A percentile compares a stretch with the other conserved stretches of the same genome.
Conservation (phyloP, 352 stramenopile genomes). For the Phytophthora rubi region DNA sequence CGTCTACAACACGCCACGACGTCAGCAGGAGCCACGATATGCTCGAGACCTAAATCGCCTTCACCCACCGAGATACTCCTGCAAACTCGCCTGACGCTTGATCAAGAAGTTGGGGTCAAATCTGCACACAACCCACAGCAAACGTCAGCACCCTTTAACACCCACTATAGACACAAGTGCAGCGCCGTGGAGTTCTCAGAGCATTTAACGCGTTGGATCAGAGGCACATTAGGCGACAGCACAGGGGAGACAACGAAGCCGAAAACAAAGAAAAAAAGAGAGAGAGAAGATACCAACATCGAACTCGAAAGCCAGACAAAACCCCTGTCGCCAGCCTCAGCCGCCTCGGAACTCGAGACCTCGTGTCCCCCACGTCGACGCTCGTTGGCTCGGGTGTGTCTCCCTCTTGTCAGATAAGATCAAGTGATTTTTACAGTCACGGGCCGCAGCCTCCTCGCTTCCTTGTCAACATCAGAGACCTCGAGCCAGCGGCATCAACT, state of each 20-base stretch:
- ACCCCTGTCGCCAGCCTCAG: neutral
- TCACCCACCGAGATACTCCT: conserved; percentile 70
- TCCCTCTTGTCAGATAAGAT: conserved; percentile 79
- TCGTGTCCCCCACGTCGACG: conserved; percentile 3
- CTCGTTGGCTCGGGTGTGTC: conserved; percentile 12
- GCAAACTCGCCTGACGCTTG: conserved; percentile 76
- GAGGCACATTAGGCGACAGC: neutral
- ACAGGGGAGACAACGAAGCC: conserved; percentile 11
- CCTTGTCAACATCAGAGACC: conserved; percentile 41
- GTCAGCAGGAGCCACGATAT: neutral
- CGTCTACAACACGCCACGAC: conserved; percentile 35
- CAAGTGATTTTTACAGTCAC: conserved; percentile 89
- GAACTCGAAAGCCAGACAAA: neutral
- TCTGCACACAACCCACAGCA: conserved; percentile 40
- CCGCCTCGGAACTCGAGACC: conserved; percentile 30
- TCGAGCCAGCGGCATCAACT: conserved; percentile 11
- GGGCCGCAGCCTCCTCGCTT: conserved; percentile 59
- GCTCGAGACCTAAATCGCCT: neutral
- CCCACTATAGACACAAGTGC: neutral
- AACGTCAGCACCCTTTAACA: conserved; percentile 2
- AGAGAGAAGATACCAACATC: neutral
- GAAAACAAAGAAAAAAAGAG: conserved; percentile 5
- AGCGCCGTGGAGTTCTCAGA: conserved; percentile 44
- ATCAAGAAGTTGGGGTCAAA: conserved; percentile 86
- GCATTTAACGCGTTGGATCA: conserved; percentile 15